Base-by-base conservation (phyloP, 2,329 filamentous ascomycete genomes). In the Nakataea oryzae region DNA sequence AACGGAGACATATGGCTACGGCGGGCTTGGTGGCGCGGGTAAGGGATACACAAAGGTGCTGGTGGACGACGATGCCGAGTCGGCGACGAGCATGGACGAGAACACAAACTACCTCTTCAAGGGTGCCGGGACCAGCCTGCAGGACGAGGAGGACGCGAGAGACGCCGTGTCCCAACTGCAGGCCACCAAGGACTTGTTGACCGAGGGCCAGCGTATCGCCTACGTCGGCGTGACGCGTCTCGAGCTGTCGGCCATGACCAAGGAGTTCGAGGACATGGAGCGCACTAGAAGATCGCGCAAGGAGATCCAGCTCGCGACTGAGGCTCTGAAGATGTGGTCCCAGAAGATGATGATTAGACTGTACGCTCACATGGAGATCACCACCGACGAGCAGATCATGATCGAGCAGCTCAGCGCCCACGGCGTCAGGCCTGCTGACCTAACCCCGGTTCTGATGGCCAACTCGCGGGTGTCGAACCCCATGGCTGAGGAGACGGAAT, bases 291-390 rank as follows among this genome's bases (percentile, higher is more conserved):
- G 80, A 55, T 82, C 85, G 1, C 95, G 88, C 74, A 97, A 93
- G 73, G 78, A 86, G 56, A 73, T 92, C 13, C 81, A 84, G 32
- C 77, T 88, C 64, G 85, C 89, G 0, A 78, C 86, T 13, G 95
- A 97, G 73, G 84, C 87, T 47, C 88, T 90, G 77, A 89, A 89
- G 74, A 97, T 97, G 89, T 99, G 93, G 93, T 87, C 90, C 62
- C 95, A 99, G 73, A 96, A 96, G 77, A 96, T 96, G 83, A 99
- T 99, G 93, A 86, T 97, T 64, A 86, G 93, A 28, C 74, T 99
- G 14, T 99, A 97, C 73, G 79, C 86, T 14, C 95, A 99, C 74
- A 99, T 99, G 95, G 95, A 99, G 64, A 96, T 99, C 69, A 92
- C 87, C 70, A 80, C 88, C 27, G 87, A 85, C 17, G 95, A 99